phyloP scores from a whole-genome alignment of 225 moss, liverwort and hornwort genomes.

The Anthoceros angustus region DNA sequence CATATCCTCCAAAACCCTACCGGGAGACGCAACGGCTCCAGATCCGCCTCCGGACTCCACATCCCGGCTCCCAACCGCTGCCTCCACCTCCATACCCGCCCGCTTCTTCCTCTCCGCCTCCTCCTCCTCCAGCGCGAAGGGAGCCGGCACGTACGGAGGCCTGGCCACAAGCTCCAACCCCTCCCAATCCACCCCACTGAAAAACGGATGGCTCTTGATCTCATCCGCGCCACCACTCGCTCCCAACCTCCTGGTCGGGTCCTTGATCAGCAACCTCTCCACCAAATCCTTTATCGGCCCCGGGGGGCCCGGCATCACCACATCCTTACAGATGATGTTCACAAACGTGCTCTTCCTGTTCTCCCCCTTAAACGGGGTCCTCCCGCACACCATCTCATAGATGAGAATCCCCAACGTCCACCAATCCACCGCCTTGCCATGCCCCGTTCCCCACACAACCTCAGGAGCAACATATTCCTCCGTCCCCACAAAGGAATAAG shows the following conservation, averaged over 20 bases:
- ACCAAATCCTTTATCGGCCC: conserved; percentile 19
- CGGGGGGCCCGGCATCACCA: conserved; percentile 11
- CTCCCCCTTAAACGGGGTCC: conserved; percentile 31
- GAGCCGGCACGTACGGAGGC: conserved; percentile 26
- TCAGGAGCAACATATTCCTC: conserved; percentile 41
- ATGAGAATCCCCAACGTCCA: conserved; percentile 36
- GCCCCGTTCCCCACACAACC: conserved; percentile 31
- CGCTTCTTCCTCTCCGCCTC: conserved; percentile 12
- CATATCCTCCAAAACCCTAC: neutral
- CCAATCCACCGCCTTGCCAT: conserved; percentile 36
- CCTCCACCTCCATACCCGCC: conserved; percentile 1
- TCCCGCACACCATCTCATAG: conserved; percentile 31
- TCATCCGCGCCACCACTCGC: conserved; percentile 22
- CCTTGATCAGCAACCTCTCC: conserved; percentile 21
- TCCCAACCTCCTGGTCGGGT: conserved; percentile 25
- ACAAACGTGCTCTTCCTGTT: conserved; percentile 33
- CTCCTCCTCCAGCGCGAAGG: conserved; percentile 18
- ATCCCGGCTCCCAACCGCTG: neutral
- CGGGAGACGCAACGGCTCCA: neutral
- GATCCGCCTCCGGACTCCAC: neutral
- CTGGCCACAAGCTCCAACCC: conserved; percentile 18
- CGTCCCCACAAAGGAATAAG: conserved; percentile 31
- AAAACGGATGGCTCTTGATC: conserved; percentile 29
- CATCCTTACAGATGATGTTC: conserved; percentile 20
- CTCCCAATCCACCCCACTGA: conserved; percentile 28